These are phyloP conservation scores for Botryotinia globosa DNA, from an alignment of 2,329 filamentous ascomycete genomes.

Conservation along the genomic window DNA sequence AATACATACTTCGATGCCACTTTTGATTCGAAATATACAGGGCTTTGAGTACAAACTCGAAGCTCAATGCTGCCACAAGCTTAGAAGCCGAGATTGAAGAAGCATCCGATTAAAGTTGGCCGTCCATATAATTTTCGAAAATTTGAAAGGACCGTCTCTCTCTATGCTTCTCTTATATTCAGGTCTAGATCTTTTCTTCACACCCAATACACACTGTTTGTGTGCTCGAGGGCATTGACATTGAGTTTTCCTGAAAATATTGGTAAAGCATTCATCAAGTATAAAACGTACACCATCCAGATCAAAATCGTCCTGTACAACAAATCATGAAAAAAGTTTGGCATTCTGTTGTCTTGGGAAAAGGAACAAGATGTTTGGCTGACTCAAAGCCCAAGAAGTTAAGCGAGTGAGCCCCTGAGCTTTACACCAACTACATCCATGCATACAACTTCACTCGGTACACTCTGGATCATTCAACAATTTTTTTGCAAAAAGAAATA, in stretches of 20 bases:
- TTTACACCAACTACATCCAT: not conserved
- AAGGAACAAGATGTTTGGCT: not conserved
- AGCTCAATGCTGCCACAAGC: not conserved
- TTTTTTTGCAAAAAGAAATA: not conserved
- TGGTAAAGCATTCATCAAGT: not conserved
- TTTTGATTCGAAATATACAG: not conserved
- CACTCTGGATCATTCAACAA: not conserved
- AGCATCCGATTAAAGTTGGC: not conserved
- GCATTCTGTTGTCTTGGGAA: not conserved
- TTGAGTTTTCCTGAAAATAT: not conserved
- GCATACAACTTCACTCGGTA: not conserved
- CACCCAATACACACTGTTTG: too few species aligned
- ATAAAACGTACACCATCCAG: not conserved
- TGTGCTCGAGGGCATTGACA: not conserved
- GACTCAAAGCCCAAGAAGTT: not conserved
- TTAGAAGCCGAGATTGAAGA: not conserved
- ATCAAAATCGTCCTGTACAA: too few species aligned
- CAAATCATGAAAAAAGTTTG: not conserved
- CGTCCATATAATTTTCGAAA: rapidly evolving
- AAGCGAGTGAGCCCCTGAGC: not conserved
- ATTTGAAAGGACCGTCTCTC: rapidly evolving
- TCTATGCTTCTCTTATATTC: rapidly evolving
- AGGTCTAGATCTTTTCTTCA: not conserved
- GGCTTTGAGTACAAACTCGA: not conserved
- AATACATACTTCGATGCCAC: not conserved